Percentiles rank a stretch among this genome's conserved stretches.
phyloP scores from a whole-genome alignment of 2,329 filamentous ascomycete species.

The Colletotrichum sp. region DNA sequence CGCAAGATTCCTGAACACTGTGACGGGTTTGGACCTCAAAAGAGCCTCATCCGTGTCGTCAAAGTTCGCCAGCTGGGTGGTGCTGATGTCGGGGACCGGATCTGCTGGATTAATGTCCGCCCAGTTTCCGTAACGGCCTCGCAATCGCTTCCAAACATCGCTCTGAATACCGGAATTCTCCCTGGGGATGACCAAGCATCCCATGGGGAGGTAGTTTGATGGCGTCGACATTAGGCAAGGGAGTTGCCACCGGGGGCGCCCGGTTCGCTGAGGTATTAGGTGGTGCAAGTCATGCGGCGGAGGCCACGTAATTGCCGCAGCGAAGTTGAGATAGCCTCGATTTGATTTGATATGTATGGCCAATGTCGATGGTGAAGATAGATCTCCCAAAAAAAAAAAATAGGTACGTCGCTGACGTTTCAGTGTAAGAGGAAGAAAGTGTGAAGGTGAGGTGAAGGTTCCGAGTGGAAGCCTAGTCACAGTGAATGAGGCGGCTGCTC shows the following conservation, averaged over 20 bases:
- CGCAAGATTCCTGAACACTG: constrained; percentile 35
- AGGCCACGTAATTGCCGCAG: not conserved
- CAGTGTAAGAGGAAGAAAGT: not conserved
- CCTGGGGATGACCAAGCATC: constrained; percentile 37
- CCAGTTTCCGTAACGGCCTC: not conserved
- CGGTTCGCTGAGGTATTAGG: not conserved
- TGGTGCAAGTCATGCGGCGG: not conserved
- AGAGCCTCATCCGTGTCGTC: not conserved
- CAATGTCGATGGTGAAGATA: not conserved
- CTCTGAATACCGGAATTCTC: not conserved
- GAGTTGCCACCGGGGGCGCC: not conserved
- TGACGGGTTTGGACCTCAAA: constrained; percentile 34
- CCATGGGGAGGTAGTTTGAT: constrained; percentile 44
- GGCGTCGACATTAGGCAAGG: not conserved
- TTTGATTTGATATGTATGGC: not conserved
- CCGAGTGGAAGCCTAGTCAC: not conserved
- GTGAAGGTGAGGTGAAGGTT: not conserved
- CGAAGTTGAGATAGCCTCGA: not conserved
- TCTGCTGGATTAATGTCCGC: constrained; percentile 6
- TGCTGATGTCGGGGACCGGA: not conserved
- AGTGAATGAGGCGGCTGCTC: not conserved
- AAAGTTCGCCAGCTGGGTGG: not conserved
- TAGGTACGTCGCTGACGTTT: not conserved
- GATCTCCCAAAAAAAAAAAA: not conserved
- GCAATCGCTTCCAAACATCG: not conserved